Percentiles rank a stretch among this genome's conserved stretches.
Conservation (phyloP, 768 basidiomycete genomes). For the Clitopilus hobsonii region DNA sequence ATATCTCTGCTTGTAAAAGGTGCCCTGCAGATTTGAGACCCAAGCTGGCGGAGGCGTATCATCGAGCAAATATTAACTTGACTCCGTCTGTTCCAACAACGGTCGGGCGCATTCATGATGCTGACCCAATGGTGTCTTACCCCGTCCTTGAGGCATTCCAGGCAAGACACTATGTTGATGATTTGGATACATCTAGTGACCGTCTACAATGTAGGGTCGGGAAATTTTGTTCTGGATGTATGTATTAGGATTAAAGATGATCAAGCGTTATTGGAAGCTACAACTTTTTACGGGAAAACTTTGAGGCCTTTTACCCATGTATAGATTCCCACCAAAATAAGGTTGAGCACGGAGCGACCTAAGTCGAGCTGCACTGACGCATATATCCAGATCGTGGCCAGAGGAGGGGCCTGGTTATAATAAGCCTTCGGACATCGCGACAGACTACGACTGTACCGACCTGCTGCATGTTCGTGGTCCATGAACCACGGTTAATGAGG, state of each 20-base stretch:
- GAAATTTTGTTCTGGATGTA: neutral
- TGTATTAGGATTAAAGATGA: neutral
- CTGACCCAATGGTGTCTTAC: neutral
- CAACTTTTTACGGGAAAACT: conserved; percentile 25
- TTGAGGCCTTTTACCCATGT: conserved; percentile 61
- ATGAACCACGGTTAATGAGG: conserved; percentile 63
- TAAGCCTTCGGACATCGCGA: neutral
- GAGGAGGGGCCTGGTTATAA: conserved; percentile 60
- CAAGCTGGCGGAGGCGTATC: conserved; percentile 69
- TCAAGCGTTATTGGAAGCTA: no score
- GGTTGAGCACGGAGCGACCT: conserved; percentile 51
- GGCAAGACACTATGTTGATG: neutral
- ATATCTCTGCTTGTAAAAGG: conserved; percentile 64
- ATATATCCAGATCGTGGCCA: conserved; percentile 79
- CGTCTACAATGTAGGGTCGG: neutral
- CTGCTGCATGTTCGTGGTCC: conserved; percentile 72
- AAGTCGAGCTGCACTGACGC: conserved; percentile 67
- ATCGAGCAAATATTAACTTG: conserved; percentile 60
- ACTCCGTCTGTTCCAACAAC: neutral
- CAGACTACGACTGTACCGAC: conserved; percentile 26
- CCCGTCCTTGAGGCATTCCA: neutral
- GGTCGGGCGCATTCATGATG: neutral
- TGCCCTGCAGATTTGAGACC: conserved; percentile 61
- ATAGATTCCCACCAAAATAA: conserved; percentile 49
- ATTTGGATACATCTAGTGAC: neutral